Evolutionary conservation across 1,139 yeast genomes (phyloP).

Genomic region (Ashbya aceris): DNA sequence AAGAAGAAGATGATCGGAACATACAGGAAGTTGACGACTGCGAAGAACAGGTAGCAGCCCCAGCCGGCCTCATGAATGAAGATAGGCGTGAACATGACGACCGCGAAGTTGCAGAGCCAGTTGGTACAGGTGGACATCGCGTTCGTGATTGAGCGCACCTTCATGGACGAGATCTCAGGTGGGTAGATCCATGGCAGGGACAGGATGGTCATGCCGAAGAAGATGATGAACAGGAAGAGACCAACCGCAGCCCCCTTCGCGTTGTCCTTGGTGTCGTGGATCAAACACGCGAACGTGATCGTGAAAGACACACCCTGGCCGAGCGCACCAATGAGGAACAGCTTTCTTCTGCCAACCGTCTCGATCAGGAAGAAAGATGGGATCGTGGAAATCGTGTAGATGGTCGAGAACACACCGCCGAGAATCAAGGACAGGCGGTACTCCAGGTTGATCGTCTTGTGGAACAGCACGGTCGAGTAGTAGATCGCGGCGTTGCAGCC

Average conservation of each 20-base stretch:
- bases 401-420: constrained; percentile 57
- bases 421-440: constrained; percentile 47
- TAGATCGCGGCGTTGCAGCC: constrained; percentile 65
- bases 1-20: constrained; percentile 57
- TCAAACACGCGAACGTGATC: constrained; percentile 35
- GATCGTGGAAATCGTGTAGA: constrained; percentile 52
- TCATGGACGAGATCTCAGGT: constrained; percentile 37
- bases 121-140: constrained; percentile 43
- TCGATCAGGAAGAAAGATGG: constrained; percentile 61
- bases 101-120: constrained; percentile 42
- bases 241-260: constrained; percentile 43
- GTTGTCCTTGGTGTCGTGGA: constrained; percentile 25
- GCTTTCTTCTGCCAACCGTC: constrained; percentile 53
- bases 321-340: constrained; percentile 33
- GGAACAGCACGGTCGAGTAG: constrained; percentile 55
- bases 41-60: constrained; percentile 37
- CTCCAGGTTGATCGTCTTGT: constrained; percentile 42
- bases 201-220: constrained; percentile 34
- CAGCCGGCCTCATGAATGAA: constrained; percentile 35
- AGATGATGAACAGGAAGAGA: constrained; percentile 36
- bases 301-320: constrained; percentile 36
- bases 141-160: constrained; percentile 37
- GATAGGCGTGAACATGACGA: constrained; percentile 42
- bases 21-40: constrained; percentile 35
- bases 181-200: constrained; percentile 40